Conservation (phyloP, 75 land plant species). For the Picea sitchensis region DNA sequence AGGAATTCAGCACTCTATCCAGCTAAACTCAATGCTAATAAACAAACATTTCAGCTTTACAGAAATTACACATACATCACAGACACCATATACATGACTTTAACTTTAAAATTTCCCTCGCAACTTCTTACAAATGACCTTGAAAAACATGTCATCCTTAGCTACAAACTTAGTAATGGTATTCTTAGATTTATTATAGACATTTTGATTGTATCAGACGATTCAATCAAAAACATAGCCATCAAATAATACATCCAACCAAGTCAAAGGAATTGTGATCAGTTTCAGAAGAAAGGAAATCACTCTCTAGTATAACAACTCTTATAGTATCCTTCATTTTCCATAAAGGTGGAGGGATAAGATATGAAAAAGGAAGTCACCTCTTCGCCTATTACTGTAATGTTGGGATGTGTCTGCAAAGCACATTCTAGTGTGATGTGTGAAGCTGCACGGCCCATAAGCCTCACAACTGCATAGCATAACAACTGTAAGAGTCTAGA, state of each 20-base stretch:
- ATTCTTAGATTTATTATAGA: background rate
- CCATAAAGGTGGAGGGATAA: background rate
- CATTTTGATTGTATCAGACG: background rate
- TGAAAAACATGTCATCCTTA: background rate
- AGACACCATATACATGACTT: background rate
- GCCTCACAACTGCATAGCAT: slow-evolving; percentile 72
- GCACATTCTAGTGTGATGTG: slow-evolving; percentile 97
- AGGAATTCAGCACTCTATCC: background rate
- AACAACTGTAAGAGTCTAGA: background rate
- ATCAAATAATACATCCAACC: slow-evolving; percentile 1
- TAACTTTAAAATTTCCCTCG: background rate
- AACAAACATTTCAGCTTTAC: background rate
- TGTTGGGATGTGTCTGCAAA: slow-evolving; percentile 92
- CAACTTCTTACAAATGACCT: slow-evolving; percentile 9
- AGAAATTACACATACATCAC: background rate
- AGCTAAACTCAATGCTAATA: background rate
- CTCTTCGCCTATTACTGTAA: slow-evolving; percentile 93
- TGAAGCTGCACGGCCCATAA: slow-evolving; percentile 97
- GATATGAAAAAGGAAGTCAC: slow-evolving; percentile 26
- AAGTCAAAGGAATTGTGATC: background rate
- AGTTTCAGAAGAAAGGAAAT: background rate
- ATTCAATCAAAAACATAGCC: background rate
- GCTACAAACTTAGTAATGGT: background rate
- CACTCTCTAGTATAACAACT: background rate
- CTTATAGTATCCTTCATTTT: background rate